Evolutionary conservation across 2,329 filamentous ascomycete genomes (phyloP).

Genomic region (Ascochyta viciae-villosae): DNA sequence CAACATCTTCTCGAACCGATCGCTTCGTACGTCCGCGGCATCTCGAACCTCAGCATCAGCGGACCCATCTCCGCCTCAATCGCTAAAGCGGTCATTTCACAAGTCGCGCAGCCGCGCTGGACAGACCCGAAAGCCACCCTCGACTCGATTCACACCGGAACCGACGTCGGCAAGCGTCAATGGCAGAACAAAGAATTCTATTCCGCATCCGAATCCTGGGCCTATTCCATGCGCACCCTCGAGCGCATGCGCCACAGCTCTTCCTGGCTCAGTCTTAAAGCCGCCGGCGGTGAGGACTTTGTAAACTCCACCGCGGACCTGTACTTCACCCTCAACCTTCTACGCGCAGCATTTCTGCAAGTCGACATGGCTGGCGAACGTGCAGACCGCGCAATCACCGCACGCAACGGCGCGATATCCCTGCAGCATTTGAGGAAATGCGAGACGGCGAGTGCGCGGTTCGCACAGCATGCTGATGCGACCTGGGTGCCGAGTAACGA

Average conservation of each 20-base stretch:
- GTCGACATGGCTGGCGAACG: conserved; percentile 29
- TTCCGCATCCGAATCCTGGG: conserved; percentile 30
- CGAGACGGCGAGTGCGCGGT: conserved; percentile 30
- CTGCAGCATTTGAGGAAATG: conserved; percentile 30
- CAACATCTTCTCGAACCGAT: conserved; percentile 29
- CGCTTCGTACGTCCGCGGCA: conserved; percentile 27
- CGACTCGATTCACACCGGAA: conserved; percentile 33
- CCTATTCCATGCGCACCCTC: conserved; percentile 33
- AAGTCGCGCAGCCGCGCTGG: conserved; percentile 34
- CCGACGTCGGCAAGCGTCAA: conserved; percentile 37
- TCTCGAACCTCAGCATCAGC: conserved; percentile 26
- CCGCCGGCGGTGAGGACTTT: conserved; percentile 31
- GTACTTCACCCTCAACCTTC: conserved; percentile 34
- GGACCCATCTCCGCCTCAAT: conserved; percentile 26
- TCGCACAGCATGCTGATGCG: conserved; percentile 33
- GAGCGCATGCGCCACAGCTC: conserved; percentile 39
- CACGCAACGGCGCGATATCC: conserved; percentile 24
- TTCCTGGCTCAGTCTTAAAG: conserved; percentile 29
- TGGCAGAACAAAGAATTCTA: conserved; percentile 35
- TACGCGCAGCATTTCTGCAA: conserved; percentile 33
- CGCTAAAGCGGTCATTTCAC: conserved; percentile 18
- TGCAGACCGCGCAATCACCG: not conserved
- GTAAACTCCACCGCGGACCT: conserved; percentile 34
- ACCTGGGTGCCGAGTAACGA: conserved; percentile 34
- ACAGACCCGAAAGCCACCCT: conserved; percentile 31